Evolutionary conservation across 1,284 basidiomycete species (phyloP).

Genomic region (Inonotus hispidus): DNA sequence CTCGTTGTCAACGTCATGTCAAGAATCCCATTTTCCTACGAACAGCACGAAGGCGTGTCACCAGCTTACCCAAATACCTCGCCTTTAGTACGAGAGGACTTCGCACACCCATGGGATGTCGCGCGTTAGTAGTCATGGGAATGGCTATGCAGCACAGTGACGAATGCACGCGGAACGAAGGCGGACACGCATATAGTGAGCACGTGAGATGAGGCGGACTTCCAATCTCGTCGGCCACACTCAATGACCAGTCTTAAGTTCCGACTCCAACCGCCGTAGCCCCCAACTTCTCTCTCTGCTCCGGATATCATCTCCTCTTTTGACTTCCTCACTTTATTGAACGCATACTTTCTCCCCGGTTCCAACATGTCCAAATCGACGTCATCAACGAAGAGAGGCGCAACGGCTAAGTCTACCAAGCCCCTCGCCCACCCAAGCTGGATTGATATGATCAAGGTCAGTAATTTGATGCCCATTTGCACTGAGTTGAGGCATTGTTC

Average conservation of each 20-base stretch:
- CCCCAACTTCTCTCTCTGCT: background rate
- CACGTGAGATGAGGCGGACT: slow-evolving; percentile 14
- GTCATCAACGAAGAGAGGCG: slow-evolving; percentile 25
- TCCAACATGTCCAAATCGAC: slow-evolving; percentile 33
- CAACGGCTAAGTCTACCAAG: slow-evolving; percentile 16
- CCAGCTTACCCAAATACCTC: background rate
- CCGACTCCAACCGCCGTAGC: slow-evolving; percentile 2
- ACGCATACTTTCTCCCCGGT: background rate
- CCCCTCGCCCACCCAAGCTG: slow-evolving; percentile 43
- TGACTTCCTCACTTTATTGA: background rate
- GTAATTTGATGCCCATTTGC: slow-evolving; percentile 6
- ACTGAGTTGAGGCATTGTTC: background rate
- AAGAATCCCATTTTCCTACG: background rate
- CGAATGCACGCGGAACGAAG: background rate
- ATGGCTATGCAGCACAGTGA: background rate
- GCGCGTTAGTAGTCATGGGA: background rate
- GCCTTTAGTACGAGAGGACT: background rate
- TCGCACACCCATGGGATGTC: background rate
- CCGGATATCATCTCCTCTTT: background rate
- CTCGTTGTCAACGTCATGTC: background rate
- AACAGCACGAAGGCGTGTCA: background rate
- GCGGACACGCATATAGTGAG: slow-evolving; percentile 1
- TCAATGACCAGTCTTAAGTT: slow-evolving; percentile 10
- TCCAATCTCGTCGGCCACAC: slow-evolving; percentile 10
- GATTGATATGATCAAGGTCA: slow-evolving; percentile 58